Conservation (phyloP, 2,329 filamentous ascomycete species). For the Colletotrichum truncatum region DNA sequence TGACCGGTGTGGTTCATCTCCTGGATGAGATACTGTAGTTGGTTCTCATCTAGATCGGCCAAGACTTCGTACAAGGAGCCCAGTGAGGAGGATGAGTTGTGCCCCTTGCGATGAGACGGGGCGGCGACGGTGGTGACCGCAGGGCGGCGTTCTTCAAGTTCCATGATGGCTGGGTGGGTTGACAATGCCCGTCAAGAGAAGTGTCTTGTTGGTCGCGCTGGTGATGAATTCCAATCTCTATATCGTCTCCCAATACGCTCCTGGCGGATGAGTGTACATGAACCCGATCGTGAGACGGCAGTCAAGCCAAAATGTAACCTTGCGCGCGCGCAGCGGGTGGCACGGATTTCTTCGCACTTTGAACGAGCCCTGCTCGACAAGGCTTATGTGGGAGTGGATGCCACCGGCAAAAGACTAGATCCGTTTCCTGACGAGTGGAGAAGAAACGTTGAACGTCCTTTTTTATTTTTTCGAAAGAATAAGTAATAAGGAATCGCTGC, state of each 20-base stretch:
- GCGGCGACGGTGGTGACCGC: neutral
- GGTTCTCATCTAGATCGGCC: conserved; percentile 28
- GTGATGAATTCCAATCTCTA: neutral
- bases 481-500: no score
- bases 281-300: neutral
- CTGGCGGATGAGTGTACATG: conserved; percentile 2
- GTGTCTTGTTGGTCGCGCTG: neutral
- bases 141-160: neutral
- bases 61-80: conserved; percentile 25
- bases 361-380: neutral
- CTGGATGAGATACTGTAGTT: conserved; percentile 30
- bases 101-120: neutral
- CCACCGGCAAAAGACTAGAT: neutral
- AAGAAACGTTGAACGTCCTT: neutral
- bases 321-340: neutral
- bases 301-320: neutral
- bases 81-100: conserved; percentile 12
- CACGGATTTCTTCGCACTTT: neutral
- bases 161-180: neutral
- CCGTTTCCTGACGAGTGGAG: neutral
- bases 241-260: neutral
- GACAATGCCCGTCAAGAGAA: neutral
- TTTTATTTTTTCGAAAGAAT: no score
- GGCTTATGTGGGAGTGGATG: conserved; percentile 5
- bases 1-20: conserved; percentile 30